phyloP scores from a whole-genome alignment of 805 yeast genomes.

The Wickerhamiella spandovensis region DNA sequence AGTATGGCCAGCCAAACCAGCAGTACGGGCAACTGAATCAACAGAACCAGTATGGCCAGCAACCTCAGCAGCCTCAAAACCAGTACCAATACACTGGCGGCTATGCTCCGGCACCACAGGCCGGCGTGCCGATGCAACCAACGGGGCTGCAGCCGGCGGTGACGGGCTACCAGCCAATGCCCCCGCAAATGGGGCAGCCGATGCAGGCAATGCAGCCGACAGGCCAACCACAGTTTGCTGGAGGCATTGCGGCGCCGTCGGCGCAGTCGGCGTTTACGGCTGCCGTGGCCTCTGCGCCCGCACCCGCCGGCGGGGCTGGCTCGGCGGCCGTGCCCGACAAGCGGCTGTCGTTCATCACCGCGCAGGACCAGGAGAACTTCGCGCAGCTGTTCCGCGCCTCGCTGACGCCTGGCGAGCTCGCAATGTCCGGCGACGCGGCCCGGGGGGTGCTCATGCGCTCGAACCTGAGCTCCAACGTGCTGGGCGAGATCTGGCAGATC shows the following conservation, averaged over 20 bases:
- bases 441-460: conserved; percentile 70
- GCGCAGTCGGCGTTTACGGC: not conserved
- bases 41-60: not conserved
- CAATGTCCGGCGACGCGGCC: conserved; percentile 45
- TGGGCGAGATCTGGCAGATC: conserved; percentile 81
- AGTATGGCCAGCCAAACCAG: not conserved
- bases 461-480: conserved; percentile 54
- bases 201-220: not conserved
- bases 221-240: conserved; percentile 13
- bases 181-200: conserved; percentile 7
- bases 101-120: conserved; percentile 6
- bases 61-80: conserved; percentile 9
- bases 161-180: conserved; percentile 2
- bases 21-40: not conserved
- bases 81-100: conserved; percentile 7
- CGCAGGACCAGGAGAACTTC: conserved; percentile 73
- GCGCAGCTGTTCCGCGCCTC: conserved; percentile 74
- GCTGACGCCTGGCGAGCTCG: conserved; percentile 49
- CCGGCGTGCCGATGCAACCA: conserved; percentile 4
- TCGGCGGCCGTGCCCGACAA: conserved; percentile 28
- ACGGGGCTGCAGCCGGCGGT: not conserved
- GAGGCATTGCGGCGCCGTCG: conserved; percentile 9
- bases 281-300: conserved; percentile 24
- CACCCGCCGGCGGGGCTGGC: not conserved
- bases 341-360: conserved; percentile 72